Evolutionary conservation across 2,329 filamentous ascomycete genomes (phyloP), one percentile per base, ranked within the genome.

Genomic region (Pseudocercospora crystallina): DNA sequence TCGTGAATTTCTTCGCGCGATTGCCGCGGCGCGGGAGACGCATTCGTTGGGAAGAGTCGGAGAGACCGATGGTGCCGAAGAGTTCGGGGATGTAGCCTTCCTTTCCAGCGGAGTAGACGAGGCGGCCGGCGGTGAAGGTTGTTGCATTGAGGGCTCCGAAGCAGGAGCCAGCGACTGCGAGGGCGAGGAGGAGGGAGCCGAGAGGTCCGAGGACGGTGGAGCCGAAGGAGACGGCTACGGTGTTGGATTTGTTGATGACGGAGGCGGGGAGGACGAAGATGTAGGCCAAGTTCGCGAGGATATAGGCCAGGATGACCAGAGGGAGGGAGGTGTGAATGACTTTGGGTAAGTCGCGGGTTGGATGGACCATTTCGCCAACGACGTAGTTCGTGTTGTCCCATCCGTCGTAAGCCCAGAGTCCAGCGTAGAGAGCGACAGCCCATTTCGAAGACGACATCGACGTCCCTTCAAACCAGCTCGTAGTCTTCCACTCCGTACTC

Each of bases 351-450:
- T 99, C 94, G 57, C 90, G 85, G 41, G 82, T 81, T 0, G 94
- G 90, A 65, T 96, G 91, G 64, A 90, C 87, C 75, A 99, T 97
- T 72, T 99, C 94, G 62, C 91, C 94, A 0, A 95, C 90, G 5
- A 99, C 94, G 65, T 96, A 99, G 72, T 96, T 99, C 56, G 92
- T 95, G 70, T 99, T 99, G 68, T 99, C 94, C 94, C 94, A 99
- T 29, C 94, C 94, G 68, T 99, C 94, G 72, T 94, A 99, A 1
- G 94, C 94, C 94, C 94, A 99, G 5, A 99, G 79, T 8, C 94
- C 94, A 12, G 90, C 92, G 69, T 99, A 99, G 40, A 99, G 73
- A 0, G 94, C 94, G 40, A 99, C 87, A 2, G 94, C 94, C 88
- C 91, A 97, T 60, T 85, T 85, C 40, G 87, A 95, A 43, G 87